Base-by-base conservation (phyloP, 345 rosid species). In the Salix dunnii region DNA sequence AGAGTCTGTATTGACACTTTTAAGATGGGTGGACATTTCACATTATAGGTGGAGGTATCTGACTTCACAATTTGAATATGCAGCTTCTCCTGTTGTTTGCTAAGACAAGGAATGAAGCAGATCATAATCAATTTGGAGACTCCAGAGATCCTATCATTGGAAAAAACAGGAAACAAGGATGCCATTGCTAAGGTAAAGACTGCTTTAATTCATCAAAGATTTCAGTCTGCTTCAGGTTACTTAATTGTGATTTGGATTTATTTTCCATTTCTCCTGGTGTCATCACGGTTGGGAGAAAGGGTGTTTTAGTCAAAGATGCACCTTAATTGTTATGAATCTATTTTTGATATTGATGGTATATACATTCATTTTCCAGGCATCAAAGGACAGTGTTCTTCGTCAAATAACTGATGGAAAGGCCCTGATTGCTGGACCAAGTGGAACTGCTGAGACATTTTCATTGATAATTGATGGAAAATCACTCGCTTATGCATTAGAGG, bases 71-170 rank as follows among this genome's bases (percentile, higher is more conserved):
- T 76, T 61, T 58, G 13, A 73, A 84, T 79, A 67, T 85, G 84
- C 96, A 94, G 98, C 67, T 94, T 85, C 55, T 88, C 98, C 31
- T 92, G 98, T 87, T 92, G 98, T 81, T 86, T 94, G 87, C 94
- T 94, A 68, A 89, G 97, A 81, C 98, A 88, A 90, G 98, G 92
- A 76, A 94, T 94, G 98, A 88, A 90, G 82, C 98, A 94, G 88
- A 88, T 92, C 65, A 77, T 94, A 82, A 92, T 94, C 82, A 88
- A 77, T 78, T 84, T 94, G 81, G 97, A 92, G 73, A 81, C 67
- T 65, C 92, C 92, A 28, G 91, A 91, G 43, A 90, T 94, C 81
- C 85, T 74, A 62, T 85, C 79, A 67, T 83, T 91, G 74, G 98
- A 92, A 65, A 92, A 89, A 86, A 80, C 89, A 0, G 97, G 91